Base-by-base conservation (phyloP, 2,329 filamentous ascomycete species). In the Exophiala mesophila region DNA sequence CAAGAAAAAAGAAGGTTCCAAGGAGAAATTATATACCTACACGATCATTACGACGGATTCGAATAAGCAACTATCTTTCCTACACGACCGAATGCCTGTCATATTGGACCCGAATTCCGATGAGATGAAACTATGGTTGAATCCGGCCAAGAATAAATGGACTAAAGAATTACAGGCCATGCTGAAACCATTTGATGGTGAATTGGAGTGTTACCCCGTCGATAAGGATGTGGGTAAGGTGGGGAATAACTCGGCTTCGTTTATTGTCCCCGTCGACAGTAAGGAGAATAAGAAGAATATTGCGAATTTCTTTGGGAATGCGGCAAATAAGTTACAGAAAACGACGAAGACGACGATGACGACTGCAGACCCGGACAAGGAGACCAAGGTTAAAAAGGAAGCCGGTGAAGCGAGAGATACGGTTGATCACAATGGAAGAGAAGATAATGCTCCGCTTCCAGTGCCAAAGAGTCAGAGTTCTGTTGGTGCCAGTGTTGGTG, bases 31-130 rank as follows among this genome's bases (percentile, higher is more conserved):
- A 4, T 96, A 90, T 61, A 94, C 88, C 0, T 98, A 95, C 63
- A 90, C 89, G 2, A 80, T 98, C 59, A 90, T 97, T 62, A 98
- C 92, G 1, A 97, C 90, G 1, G 77, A 83, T 47, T 85, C 88
- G 5, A 95, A 90, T 57, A 72, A 81, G 49, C 84, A 90, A 60
- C 72, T 97, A 36, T 80, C 73, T 19, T 97, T 95, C 54, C 71
- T 98, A 13, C 92, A 98, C 60, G 84, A 94, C 58, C 82, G 92
- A 12, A 98, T 98, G 92, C 92, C 92, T 0, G 90, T 95, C 4
- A 85, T 97, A 20, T 63, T 98, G 1, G 82, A 96, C 4, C 80
- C 85, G 3, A 80, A 80, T 3, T 87, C 83, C 1, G 74, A 85
- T 1, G 76, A 72, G 8, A 71, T 95, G 58, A 74, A 69, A 40